phyloP scores from a whole-genome alignment of 129 eudicot genomes.

The Flaveria linearis region DNA sequence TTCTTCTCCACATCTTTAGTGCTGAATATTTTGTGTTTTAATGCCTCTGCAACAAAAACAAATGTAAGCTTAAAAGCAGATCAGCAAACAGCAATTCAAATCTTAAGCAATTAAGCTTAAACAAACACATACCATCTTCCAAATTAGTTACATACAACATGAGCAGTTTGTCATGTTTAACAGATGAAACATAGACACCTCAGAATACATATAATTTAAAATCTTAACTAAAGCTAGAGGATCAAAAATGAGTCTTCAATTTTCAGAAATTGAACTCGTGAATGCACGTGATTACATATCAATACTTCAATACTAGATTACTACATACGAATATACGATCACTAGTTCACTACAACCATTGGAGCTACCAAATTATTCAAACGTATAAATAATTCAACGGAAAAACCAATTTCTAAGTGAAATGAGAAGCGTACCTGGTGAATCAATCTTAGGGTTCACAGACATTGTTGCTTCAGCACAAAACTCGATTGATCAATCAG shows the following conservation, averaged over 20 bases:
- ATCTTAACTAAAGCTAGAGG: neutral
- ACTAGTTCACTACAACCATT: neutral
- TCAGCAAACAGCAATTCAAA: conserved; percentile 18
- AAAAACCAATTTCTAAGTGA: neutral
- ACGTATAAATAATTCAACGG: neutral
- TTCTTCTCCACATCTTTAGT: conserved; percentile 34
- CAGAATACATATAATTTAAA: neutral
- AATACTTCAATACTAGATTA: conserved; percentile 10
- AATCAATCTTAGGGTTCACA: conserved; percentile 28
- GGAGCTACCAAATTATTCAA: neutral
- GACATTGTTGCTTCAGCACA: conserved; percentile 33
- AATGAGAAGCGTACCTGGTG: conserved; percentile 25
- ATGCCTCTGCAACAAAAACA: conserved; percentile 34
- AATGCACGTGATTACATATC: conserved; percentile 6
- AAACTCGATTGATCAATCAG: conserved; percentile 13
- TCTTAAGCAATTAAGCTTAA: neutral
- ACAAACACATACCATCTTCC: neutral
- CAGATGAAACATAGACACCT: neutral
- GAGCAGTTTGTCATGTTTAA: neutral
- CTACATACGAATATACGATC: neutral
- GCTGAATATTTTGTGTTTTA: conserved; percentile 31
- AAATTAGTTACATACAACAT: neutral
- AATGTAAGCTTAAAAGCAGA: conserved; percentile 11
- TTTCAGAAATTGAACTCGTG: neutral
- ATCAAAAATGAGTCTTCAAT: neutral